Conservation (phyloP, 306 rosid species). For the Fagus crenata region DNA sequence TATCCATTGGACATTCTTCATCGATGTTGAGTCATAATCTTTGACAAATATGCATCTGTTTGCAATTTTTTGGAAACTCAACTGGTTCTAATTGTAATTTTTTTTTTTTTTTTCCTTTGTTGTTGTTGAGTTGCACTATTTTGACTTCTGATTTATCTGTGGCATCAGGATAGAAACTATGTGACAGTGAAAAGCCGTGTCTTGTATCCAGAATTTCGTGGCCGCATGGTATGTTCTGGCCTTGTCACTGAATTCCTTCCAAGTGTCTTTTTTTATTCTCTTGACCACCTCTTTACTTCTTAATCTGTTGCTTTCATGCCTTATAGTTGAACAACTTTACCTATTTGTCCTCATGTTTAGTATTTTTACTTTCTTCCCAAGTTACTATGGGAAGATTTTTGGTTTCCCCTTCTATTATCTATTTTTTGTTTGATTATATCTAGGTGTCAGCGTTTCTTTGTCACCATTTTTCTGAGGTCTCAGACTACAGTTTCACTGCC, state of each 20-base stretch:
- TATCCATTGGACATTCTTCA: constrained; percentile 12
- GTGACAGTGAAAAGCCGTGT: constrained; percentile 78
- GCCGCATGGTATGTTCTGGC: constrained; percentile 83
- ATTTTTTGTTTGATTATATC: constrained; percentile 28
- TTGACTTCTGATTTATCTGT: constrained; percentile 27
- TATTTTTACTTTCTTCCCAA: neutral
- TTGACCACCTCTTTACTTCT: constrained; percentile 1
- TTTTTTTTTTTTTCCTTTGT: neutral
- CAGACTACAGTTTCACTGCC: constrained; percentile 91
- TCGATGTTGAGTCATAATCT: neutral
- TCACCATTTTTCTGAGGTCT: constrained; percentile 90
- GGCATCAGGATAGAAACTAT: constrained; percentile 78
- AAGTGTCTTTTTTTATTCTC: neutral
- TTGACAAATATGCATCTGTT: constrained; percentile 6
- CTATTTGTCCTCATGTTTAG: neutral
- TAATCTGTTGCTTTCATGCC: neutral
- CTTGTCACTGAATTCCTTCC: neutral
- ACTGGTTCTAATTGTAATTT: constrained; percentile 6
- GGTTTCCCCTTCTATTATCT: constrained; percentile 6
- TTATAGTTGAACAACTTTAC: neutral
- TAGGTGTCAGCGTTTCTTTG: constrained; percentile 96
- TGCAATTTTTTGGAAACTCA: constrained; percentile 21
- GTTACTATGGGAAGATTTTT: neutral
- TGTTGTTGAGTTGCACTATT: constrained; percentile 2
- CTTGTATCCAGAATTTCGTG: constrained; percentile 89